Evolutionary conservation across 2,329 filamentous ascomycete genomes (phyloP).

Genomic region (Penicillium sclerotigenum): DNA sequence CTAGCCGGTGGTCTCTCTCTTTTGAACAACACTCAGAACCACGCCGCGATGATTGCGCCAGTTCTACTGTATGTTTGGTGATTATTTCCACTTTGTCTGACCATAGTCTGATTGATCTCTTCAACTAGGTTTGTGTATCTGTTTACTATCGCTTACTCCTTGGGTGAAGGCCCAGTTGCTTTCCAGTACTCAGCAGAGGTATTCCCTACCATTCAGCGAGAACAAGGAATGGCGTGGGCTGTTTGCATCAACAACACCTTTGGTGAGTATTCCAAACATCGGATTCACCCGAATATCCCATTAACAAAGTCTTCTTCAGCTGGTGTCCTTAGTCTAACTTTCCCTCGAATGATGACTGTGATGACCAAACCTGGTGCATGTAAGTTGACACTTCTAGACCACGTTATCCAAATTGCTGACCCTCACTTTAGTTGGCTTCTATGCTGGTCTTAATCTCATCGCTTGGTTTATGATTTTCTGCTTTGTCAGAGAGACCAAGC

Average conservation of each 20-base stretch:
- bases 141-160: slow-evolving; percentile 61
- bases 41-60: slow-evolving; percentile 34
- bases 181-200: slow-evolving; percentile 53
- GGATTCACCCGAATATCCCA: slow-evolving; percentile 15
- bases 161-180: slow-evolving; percentile 57
- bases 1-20: slow-evolving; percentile 58
- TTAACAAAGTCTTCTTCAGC: slow-evolving; percentile 29
- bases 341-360: slow-evolving; percentile 44
- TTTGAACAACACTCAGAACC: slow-evolving; percentile 40
- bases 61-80: slow-evolving; percentile 18
- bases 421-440: slow-evolving; percentile 44
- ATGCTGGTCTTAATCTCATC: slow-evolving; percentile 54
- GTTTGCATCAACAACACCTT: slow-evolving; percentile 31
- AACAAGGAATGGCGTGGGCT: slow-evolving; percentile 30
- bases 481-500: slow-evolving; percentile 54
- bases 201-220: slow-evolving; percentile 53
- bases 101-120: slow-evolving; percentile 34
- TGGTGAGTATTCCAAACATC: slow-evolving; percentile 10
- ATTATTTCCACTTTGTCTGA: no score
- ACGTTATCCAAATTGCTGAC: not conserved
- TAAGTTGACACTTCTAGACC: slow-evolving; percentile 32
- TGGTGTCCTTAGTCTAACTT: slow-evolving; percentile 46
- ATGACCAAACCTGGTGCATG: slow-evolving; percentile 55
- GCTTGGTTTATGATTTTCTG: slow-evolving; percentile 64
- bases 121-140: slow-evolving; percentile 60